A percentile compares a stretch with the other conserved stretches of the same genome.
Evolutionary conservation across 495 filamentous ascomycete species (phyloP).

Genomic region (Penicillium soppii): DNA sequence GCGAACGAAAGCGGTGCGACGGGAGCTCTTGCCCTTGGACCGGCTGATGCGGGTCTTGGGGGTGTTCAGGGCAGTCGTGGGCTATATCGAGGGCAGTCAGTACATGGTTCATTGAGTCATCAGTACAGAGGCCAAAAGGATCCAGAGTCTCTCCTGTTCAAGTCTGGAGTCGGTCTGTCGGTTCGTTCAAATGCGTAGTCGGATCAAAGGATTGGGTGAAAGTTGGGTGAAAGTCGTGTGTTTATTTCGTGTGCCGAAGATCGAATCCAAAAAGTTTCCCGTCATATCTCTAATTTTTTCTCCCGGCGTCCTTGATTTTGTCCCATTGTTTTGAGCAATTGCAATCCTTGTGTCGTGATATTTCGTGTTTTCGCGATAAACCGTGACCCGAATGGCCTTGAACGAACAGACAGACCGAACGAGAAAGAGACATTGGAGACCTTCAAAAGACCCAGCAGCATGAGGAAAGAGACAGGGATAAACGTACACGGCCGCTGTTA

Average conservation of each 20-base stretch:
- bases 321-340: neutral
- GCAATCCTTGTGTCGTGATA: neutral
- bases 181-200: neutral
- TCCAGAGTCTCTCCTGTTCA: slow-evolving; percentile 1
- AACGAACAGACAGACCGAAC: slow-evolving; percentile 14
- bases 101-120: slow-evolving; percentile 6
- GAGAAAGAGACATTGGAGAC: slow-evolving; percentile 16
- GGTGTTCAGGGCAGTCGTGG: slow-evolving; percentile 81
- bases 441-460: slow-evolving; percentile 5
- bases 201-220: neutral
- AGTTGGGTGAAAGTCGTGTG: slow-evolving; percentile 13
- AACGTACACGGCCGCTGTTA: slow-evolving; percentile 87
- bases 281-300: slow-evolving; percentile 1
- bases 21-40: slow-evolving; percentile 88
- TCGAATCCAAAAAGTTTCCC: slow-evolving; percentile 5
- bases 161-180: slow-evolving; percentile 3
- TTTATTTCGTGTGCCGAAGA: slow-evolving; percentile 7
- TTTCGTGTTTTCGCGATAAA: slow-evolving; percentile 10
- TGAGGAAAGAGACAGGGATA: slow-evolving; percentile 14
- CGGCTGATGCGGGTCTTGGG: slow-evolving; percentile 83
- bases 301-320: neutral
- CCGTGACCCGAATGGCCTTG: slow-evolving; percentile 15
- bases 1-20: slow-evolving; percentile 88
- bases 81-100: slow-evolving; percentile 58
- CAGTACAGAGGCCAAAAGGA: neutral